Evolutionary conservation across 768 basidiomycete species (phyloP).

Genomic region (Lentinula aciculospora): DNA sequence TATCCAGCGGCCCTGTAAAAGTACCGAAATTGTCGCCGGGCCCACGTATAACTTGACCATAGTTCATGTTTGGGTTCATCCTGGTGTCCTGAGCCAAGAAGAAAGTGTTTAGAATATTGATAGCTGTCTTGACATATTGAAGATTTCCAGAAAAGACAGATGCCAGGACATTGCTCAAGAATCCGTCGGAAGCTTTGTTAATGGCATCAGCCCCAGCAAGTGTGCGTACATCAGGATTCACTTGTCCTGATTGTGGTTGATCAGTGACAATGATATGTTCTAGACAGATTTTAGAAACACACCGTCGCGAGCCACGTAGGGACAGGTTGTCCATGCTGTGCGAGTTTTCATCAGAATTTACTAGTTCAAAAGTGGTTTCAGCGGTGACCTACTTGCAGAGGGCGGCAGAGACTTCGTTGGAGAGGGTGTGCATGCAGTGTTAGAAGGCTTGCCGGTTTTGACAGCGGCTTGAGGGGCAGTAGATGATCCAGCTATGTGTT

Average conservation of each 20-base stretch:
- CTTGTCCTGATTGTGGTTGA: constrained; percentile 13
- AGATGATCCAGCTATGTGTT: constrained; percentile 18
- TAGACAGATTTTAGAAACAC: background rate
- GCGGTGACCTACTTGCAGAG: constrained; percentile 39
- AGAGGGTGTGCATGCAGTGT: constrained; percentile 39
- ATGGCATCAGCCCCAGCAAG: constrained; percentile 37
- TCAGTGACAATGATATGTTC: background rate
- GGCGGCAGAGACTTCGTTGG: constrained; percentile 41
- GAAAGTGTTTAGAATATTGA: constrained; percentile 34
- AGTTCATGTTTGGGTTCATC: constrained; percentile 53
- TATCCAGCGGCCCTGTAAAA: constrained; percentile 49
- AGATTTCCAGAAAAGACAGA: constrained; percentile 27
- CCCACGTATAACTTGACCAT: constrained; percentile 49
- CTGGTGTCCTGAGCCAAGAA: constrained; percentile 37
- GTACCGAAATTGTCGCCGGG: constrained; percentile 39
- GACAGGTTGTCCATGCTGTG: constrained; percentile 33
- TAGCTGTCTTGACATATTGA: constrained; percentile 29
- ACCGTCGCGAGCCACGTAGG: constrained; percentile 46
- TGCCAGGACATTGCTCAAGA: constrained; percentile 40
- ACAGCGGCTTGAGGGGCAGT: constrained; percentile 29
- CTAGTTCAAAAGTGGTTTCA: background rate
- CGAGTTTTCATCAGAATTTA: background rate
- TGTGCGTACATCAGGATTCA: constrained; percentile 49
- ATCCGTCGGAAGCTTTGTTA: constrained; percentile 33
- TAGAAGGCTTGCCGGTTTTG: constrained; percentile 22